These are phyloP conservation scores for Boehmeria nivea DNA, from an alignment of 306 rosid species.

Conservation along the genomic window DNA sequence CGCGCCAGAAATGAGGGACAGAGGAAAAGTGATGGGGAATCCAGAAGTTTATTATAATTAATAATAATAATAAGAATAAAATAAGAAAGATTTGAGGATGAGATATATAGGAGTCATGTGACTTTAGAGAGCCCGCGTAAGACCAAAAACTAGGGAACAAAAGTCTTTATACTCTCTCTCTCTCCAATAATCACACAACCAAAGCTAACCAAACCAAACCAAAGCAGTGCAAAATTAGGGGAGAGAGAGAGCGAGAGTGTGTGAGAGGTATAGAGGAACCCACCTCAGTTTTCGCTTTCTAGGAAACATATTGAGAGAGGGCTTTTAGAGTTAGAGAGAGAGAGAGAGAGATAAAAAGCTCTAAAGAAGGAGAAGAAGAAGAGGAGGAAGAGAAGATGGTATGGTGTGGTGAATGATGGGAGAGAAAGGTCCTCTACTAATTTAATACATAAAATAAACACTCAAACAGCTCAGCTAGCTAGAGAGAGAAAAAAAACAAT, in stretches of 20 bases:
- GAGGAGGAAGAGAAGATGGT: conserved; percentile 1
- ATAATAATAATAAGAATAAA: too few species aligned
- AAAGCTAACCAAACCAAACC: too few species aligned
- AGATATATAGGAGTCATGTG: conserved; percentile 44
- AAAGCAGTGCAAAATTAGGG: conserved; percentile 18
- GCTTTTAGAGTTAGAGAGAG: conserved; percentile 19
- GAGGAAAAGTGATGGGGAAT: not conserved
- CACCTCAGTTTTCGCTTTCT: conserved; percentile 42
- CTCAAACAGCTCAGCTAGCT: not conserved
- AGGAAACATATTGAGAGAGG: conserved; percentile 29
- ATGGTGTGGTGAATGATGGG: conserved; percentile 19
- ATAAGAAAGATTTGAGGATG: not conserved
- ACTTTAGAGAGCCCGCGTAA: conserved; percentile 31
- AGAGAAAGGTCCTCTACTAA: conserved; percentile 23
- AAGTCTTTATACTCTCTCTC: conserved; percentile 42
- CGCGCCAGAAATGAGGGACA: not conserved
- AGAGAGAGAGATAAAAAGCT: not conserved
- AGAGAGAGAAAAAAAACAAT: not conserved
- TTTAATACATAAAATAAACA: not conserved
- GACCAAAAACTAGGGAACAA: conserved; percentile 51
- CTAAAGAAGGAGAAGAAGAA: conserved; percentile 3
- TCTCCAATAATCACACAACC: too few species aligned
- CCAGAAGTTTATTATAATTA: not conserved
- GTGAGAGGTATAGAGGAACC: conserved; percentile 38
- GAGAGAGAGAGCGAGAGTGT: conserved; percentile 42